Conservation (phyloP, 768 basidiomycete genomes). For the Psilocybe cubensis region DNA sequence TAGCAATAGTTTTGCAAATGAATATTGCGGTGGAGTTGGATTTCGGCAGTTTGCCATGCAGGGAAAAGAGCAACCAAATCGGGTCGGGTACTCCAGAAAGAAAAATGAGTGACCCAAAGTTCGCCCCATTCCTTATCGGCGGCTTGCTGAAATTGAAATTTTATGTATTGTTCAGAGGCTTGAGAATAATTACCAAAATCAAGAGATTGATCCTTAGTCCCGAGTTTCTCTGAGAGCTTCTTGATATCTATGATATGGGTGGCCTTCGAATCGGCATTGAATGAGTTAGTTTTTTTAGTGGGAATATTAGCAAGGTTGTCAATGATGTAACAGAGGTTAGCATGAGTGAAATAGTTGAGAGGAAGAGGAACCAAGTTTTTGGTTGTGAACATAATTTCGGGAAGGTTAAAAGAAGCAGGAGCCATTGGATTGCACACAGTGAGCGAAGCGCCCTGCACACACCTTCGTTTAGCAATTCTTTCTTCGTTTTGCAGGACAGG, state of each 20-base stretch:
- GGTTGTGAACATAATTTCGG: background rate
- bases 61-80: background rate
- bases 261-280: background rate
- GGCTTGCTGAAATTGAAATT: background rate
- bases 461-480: background rate
- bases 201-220: background rate
- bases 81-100: background rate
- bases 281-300: background rate
- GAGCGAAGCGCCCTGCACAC: background rate
- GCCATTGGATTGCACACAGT: background rate
- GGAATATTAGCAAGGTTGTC: background rate
- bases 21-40: background rate
- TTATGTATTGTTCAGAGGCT: background rate
- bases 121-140: background rate
- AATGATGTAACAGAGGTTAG: background rate
- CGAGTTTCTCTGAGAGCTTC: background rate
- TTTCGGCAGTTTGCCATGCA: background rate
- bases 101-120: background rate
- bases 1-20: constrained; percentile 18
- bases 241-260: background rate
- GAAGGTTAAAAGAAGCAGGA: background rate
- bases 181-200: background rate
- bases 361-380: background rate
- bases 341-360: background rate
- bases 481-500: background rate